Evolutionary conservation across 2,329 filamentous ascomycete species (phyloP).

Genomic region (Penicillium nordicum): DNA sequence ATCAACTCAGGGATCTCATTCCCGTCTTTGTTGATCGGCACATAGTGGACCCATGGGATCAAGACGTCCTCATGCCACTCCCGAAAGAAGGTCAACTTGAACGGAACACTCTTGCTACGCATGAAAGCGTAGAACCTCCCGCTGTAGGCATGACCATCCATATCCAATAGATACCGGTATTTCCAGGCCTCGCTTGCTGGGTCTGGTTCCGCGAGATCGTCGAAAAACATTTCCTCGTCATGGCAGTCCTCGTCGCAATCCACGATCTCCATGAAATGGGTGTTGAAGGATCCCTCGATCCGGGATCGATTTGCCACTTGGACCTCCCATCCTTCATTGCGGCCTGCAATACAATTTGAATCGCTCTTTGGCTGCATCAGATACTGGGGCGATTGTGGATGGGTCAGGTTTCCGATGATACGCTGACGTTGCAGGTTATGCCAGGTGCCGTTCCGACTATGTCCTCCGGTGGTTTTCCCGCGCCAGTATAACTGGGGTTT

Average conservation of each 20-base stretch:
- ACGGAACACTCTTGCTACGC: conserved; percentile 45
- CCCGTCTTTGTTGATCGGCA: conserved; percentile 51
- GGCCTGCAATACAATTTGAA: conserved; percentile 27
- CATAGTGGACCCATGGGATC: conserved; percentile 56
- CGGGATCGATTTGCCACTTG: conserved; percentile 44
- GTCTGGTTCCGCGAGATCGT: conserved; percentile 57
- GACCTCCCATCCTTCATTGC: not conserved
- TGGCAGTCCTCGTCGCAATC: conserved; percentile 86
- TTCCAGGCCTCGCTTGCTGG: conserved; percentile 74
- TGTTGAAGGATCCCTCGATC: conserved; percentile 69
- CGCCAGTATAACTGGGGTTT: conserved; percentile 76
- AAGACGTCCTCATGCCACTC: conserved; percentile 60
- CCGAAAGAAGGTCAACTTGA: conserved; percentile 53
- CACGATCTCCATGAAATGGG: conserved; percentile 76
- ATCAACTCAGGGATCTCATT: conserved; percentile 54
- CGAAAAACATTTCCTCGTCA: conserved; percentile 74
- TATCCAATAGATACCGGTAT: conserved; percentile 51
- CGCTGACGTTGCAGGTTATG: conserved; percentile 77
- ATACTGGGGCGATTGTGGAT: conserved; percentile 45
- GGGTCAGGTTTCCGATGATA: conserved; percentile 73
- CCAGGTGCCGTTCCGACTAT: conserved; percentile 79
- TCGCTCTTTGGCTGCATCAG: conserved; percentile 56
- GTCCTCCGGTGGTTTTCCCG: conserved; percentile 89
- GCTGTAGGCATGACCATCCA: conserved; percentile 57
- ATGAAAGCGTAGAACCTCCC: conserved; percentile 54